phyloP scores from a whole-genome alignment of 495 filamentous ascomycete species.

The Aspergillus affinis region DNA sequence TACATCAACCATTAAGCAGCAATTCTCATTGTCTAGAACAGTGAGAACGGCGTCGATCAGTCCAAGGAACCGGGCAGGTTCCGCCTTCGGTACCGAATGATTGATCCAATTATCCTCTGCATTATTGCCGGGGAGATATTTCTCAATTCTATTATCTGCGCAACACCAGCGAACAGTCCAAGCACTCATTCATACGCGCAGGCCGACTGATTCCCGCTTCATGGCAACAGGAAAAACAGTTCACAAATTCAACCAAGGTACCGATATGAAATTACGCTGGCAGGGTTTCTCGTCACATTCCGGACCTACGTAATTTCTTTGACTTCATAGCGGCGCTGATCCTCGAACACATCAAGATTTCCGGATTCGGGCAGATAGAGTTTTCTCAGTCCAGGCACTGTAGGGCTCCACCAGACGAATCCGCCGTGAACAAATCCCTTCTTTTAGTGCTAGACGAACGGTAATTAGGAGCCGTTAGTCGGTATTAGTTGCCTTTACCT shows the following conservation, averaged over 20 bases:
- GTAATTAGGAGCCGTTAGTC: background rate
- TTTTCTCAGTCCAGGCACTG: constrained; percentile 25
- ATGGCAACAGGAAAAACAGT: too few species aligned
- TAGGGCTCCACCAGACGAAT: constrained; percentile 8
- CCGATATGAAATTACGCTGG: background rate
- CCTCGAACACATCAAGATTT: constrained; percentile 13
- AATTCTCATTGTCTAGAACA: background rate
- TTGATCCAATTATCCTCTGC: background rate
- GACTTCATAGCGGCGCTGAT: constrained; percentile 4
- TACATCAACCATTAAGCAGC: background rate
- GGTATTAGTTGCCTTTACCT: background rate
- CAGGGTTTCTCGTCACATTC: background rate
- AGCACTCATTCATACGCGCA: background rate
- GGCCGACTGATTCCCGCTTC: background rate
- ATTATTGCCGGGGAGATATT: background rate
- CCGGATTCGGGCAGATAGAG: constrained; percentile 27
- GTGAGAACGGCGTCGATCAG: background rate
- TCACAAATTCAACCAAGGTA: background rate
- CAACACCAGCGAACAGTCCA: background rate
- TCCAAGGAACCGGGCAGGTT: background rate
- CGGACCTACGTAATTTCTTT: background rate
- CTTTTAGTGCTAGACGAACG: constrained; percentile 7
- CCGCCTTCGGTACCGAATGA: background rate
- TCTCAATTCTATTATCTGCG: background rate
- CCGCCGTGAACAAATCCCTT: constrained; percentile 5